A percentile compares a stretch with the other conserved stretches of the same genome.
Evolutionary conservation across 257 asterid species (phyloP).

Genomic region (Capsicum baccatum): DNA sequence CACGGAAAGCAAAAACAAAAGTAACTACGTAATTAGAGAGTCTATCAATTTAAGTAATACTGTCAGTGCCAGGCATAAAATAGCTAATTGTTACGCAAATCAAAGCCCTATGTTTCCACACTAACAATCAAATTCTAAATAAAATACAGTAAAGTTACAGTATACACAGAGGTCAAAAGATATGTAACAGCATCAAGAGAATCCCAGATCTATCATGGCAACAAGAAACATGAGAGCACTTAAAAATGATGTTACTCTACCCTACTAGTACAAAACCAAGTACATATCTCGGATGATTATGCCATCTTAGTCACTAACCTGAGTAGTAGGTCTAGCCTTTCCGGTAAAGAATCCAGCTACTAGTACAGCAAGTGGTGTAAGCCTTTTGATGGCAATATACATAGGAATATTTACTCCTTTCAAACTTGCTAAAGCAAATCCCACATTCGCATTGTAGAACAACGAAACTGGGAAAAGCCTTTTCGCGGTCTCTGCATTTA

Average conservation of each 20-base stretch:
- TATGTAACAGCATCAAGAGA: background rate
- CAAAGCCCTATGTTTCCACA: background rate
- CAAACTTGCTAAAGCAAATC: conserved; percentile 94
- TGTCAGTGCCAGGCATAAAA: background rate
- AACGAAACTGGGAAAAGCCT: conserved; percentile 84
- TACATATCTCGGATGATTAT: background rate
- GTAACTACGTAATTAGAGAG: background rate
- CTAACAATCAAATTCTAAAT: background rate
- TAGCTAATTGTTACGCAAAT: background rate
- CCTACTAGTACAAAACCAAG: background rate
- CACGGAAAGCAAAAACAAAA: background rate
- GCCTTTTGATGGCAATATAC: conserved; percentile 98
- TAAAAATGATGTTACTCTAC: conserved; percentile 1
- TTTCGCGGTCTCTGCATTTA: conserved; percentile 71
- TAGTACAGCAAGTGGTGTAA: conserved; percentile 96
- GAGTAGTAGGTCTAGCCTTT: conserved; percentile 84
- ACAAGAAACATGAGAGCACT: background rate
- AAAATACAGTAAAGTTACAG: background rate
- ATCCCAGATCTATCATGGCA: background rate
- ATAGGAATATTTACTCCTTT: conserved; percentile 99
- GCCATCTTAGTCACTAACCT: conserved; percentile 53
- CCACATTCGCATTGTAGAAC: conserved; percentile 97
- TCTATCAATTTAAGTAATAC: background rate
- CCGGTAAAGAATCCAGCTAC: conserved; percentile 86
- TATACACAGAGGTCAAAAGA: background rate